Conservation (phyloP, 2,329 filamentous ascomycete species). For the Calonectria hongkongensis region DNA sequence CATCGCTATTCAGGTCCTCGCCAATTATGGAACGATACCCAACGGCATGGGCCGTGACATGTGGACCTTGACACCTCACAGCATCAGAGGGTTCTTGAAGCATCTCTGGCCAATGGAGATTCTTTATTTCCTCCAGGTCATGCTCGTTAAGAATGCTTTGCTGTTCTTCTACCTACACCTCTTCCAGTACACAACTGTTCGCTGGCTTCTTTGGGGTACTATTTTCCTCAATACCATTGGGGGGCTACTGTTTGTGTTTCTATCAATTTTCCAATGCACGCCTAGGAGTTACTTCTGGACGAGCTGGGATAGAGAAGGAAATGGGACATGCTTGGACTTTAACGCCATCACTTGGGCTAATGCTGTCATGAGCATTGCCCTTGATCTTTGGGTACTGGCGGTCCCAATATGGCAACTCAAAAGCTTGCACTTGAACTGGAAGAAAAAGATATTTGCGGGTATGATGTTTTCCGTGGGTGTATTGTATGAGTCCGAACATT, state of each 20-base stretch:
- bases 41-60: constrained; percentile 24
- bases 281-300: constrained; percentile 25
- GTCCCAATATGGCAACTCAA: constrained; percentile 10
- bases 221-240: not conserved
- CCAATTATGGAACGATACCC: constrained; percentile 8
- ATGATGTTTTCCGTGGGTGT: constrained; percentile 25
- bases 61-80: constrained; percentile 9
- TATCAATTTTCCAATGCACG: constrained; percentile 17
- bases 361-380: not conserved
- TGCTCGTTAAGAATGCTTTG: not conserved
- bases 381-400: constrained; percentile 8
- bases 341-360: constrained; percentile 13
- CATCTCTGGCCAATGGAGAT: constrained; percentile 20
- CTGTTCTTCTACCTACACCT: constrained; percentile 16
- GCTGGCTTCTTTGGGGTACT: constrained; percentile 4
- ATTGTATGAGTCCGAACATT: not conserved
- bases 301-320: not conserved
- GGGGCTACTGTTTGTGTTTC: not conserved
- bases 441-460: constrained; percentile 5
- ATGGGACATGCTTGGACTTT: constrained; percentile 6
- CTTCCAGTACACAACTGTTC: not conserved
- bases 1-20: constrained; percentile 4
- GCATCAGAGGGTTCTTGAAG: constrained; percentile 11
- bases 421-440: not conserved
- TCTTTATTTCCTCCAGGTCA: constrained; percentile 9